Conservation (phyloP, 257 asterid genomes). For the Forsythia viridissima region DNA sequence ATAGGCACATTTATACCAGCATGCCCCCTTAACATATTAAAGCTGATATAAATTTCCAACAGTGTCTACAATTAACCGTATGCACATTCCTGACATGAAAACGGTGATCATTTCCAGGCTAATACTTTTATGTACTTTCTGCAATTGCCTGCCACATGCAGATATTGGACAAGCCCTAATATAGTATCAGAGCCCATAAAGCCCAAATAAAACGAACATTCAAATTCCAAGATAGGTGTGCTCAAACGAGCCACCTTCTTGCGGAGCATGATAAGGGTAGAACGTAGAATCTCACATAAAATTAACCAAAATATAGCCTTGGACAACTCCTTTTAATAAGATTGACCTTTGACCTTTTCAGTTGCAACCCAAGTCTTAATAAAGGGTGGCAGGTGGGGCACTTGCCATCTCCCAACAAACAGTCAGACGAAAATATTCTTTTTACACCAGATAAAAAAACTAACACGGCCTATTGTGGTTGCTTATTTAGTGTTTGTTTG, state of each 20-base stretch:
- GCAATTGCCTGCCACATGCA: background rate
- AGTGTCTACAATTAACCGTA: background rate
- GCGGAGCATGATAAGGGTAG: no score
- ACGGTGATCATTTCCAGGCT: background rate
- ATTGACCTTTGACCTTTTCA: no score
- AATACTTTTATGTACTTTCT: background rate
- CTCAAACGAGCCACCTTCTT: no score
- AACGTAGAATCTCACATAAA: no score
- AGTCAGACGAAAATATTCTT: background rate
- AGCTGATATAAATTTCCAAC: background rate
- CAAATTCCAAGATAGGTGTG: no score
- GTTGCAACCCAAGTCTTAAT: no score
- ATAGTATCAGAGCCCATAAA: no score
- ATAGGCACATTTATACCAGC: background rate
- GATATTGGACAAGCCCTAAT: no score
- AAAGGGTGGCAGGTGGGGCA: no score
- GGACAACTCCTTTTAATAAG: no score
- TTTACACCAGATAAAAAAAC: background rate
- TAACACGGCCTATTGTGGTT: background rate
- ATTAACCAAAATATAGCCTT: no score
- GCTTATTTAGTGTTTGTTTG: background rate
- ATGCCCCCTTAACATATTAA: background rate
- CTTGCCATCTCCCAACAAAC: background rate
- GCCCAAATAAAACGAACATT: no score
- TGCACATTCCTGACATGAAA: background rate